A percentile compares a stretch with the other conserved stretches of the same genome.
These are phyloP conservation scores for Lathyrus tuberosus DNA, from an alignment of 306 rosid species.

Conservation along the genomic window DNA sequence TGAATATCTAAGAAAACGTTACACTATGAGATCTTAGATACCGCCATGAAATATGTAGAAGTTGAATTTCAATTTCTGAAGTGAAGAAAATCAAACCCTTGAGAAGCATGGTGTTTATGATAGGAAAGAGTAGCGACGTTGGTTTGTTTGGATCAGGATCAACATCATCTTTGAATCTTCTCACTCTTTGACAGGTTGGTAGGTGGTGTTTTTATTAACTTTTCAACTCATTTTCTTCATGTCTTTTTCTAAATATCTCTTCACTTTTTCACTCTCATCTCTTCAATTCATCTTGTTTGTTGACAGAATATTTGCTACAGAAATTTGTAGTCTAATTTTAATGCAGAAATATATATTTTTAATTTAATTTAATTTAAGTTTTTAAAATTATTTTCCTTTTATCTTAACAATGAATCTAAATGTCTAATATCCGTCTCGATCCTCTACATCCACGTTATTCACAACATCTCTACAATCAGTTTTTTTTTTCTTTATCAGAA, in stretches of 20 bases:
- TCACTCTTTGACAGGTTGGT: slow-evolving; percentile 74
- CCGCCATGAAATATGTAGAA: slow-evolving; percentile 16
- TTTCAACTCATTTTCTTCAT: slow-evolving; percentile 1
- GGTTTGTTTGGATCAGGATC: slow-evolving; percentile 73
- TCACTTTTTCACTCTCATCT: not conserved
- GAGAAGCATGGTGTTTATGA: slow-evolving; percentile 47
- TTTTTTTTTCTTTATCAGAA: not conserved
- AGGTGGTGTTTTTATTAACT: slow-evolving; percentile 8
- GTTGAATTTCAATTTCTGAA: not conserved
- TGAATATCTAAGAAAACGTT: slow-evolving; percentile 20
- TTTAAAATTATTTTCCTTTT: not conserved
- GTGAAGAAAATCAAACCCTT: not conserved
- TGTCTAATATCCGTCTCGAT: slow-evolving; percentile 57
- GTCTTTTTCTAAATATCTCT: slow-evolving; percentile 16
- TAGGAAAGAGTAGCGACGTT: slow-evolving; percentile 53
- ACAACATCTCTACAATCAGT: slow-evolving; percentile 28
- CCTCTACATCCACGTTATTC: slow-evolving; percentile 45
- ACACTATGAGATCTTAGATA: slow-evolving; percentile 63
- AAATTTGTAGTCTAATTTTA: not conserved
- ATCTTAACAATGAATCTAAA: slow-evolving; percentile 1
- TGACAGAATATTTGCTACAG: not conserved
- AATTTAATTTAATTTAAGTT: not conserved
- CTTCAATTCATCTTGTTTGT: not conserved
- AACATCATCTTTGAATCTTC: slow-evolving; percentile 51
- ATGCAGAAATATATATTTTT: not conserved